A percentile compares a stretch with the other conserved stretches of the same genome.
phyloP scores from a whole-genome alignment of 176 grass and related monocot species.

The Juncus inflexus region DNA sequence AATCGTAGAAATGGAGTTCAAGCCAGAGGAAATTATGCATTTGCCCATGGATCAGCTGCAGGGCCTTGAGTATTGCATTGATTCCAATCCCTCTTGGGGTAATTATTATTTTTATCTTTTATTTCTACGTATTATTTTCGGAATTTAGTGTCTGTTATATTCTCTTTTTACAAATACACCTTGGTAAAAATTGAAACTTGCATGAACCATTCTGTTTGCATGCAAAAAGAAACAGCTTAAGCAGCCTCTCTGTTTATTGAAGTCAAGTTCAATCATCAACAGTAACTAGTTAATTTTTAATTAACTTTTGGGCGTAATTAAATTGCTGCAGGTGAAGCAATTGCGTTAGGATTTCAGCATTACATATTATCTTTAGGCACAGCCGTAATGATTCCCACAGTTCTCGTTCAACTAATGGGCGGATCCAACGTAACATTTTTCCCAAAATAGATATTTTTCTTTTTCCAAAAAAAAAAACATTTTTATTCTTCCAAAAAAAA shows the following conservation, averaged over 20 bases:
- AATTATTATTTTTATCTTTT: not conserved
- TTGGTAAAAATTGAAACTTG: too few species aligned
- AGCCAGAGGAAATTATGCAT: constrained; percentile 70
- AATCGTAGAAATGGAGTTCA: constrained; percentile 58
- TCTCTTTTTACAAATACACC: not conserved
- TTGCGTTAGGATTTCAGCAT: constrained; percentile 78
- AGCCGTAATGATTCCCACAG: constrained; percentile 83
- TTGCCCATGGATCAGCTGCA: constrained; percentile 89
- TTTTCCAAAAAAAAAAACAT: not conserved
- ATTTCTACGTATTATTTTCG: not conserved
- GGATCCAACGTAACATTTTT: constrained; percentile 65
- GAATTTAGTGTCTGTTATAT: not conserved
- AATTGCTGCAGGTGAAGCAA: constrained; percentile 61
- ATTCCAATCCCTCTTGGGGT: constrained; percentile 96
- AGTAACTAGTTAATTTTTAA: constrained; percentile 4
- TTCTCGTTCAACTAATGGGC: constrained; percentile 84
- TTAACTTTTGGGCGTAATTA: constrained; percentile 12
- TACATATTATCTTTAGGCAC: constrained; percentile 78
- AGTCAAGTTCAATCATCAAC: too few species aligned
- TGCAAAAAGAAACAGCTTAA: not conserved
- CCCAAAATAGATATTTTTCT: not conserved
- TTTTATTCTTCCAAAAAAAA: constrained; percentile 1
- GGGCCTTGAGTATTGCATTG: constrained; percentile 96
- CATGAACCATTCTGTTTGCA: not conserved
- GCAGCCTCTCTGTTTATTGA: too few species aligned